A percentile compares a stretch with the other conserved stretches of the same genome.
phyloP scores from a whole-genome alignment of 306 rosid genomes.

The Lathyrus oleraceus region DNA sequence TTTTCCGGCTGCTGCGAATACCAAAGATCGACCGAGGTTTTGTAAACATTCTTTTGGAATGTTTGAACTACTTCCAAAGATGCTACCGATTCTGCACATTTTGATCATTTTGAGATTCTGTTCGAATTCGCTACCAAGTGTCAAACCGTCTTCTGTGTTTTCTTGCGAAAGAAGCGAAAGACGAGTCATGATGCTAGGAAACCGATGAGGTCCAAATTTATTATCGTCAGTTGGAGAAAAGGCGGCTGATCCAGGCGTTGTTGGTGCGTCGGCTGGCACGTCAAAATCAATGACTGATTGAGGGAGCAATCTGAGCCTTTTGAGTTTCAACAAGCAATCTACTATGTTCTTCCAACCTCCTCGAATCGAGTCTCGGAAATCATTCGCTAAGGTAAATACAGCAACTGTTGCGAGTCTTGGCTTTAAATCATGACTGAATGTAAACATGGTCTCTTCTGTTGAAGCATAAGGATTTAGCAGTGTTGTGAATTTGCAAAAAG shows the following conservation, averaged over 20 bases:
- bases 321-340: slow-evolving; percentile 88
- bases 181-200: slow-evolving; percentile 51
- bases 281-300: slow-evolving; percentile 70
- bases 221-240: slow-evolving; percentile 48
- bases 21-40: slow-evolving; percentile 71
- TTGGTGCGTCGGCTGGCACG: slow-evolving; percentile 31
- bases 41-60: slow-evolving; percentile 66
- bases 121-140: slow-evolving; percentile 77
- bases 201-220: slow-evolving; percentile 44
- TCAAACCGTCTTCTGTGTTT: slow-evolving; percentile 56
- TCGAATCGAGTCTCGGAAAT: slow-evolving; percentile 62
- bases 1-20: slow-evolving; percentile 89
- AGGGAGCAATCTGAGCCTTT: slow-evolving; percentile 72
- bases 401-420: slow-evolving; percentile 88
- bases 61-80: slow-evolving; percentile 62
- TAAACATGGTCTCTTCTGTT: slow-evolving; percentile 78
- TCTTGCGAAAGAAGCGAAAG: slow-evolving; percentile 65
- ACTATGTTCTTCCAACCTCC: slow-evolving; percentile 94
- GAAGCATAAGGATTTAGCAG: slow-evolving; percentile 91
- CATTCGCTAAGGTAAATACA: slow-evolving; percentile 76
- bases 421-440: slow-evolving; percentile 78
- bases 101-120: slow-evolving; percentile 79
- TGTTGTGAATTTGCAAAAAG: slow-evolving; percentile 82
- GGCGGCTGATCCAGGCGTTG: slow-evolving; percentile 50
- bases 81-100: slow-evolving; percentile 70